Base-by-base conservation (phyloP, 129 eudicot genomes). In the Chrysanthemum makinoi region DNA sequence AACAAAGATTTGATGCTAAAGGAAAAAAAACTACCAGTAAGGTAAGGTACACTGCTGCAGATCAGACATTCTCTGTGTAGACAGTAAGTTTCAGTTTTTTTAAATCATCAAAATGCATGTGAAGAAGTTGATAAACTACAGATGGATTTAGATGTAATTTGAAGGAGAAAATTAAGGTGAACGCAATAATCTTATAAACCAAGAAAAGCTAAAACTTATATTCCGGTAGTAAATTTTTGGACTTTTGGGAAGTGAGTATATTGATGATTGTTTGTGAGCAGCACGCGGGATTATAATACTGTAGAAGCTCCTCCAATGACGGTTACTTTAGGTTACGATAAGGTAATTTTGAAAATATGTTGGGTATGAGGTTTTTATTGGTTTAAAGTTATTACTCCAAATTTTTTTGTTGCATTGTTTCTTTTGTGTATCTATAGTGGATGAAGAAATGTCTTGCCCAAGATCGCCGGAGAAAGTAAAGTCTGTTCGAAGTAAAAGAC, bases 271-370 rank as follows among this genome's bases (percentile, higher is more conserved):
- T 63, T 55, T 59, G 22, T 9, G 12, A 82, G 89, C 85, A 89
- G 98, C 79, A 89, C 98, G 15, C 96, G 91, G 0, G 96, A 92
- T 67, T 92, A 89, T 71, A 89, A 89, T 44, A 91, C 95, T 50
- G 96, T 95, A 0, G 94, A 85, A 26, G 80, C 75, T 50, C 88
- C 88, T 3, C 78, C 84, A 16, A 15, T 78, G 52, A 66, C 75
- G 19, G 82, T 13, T 70, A 66, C 69, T 77, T 33, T 76, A 43
- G 87, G 80, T 55, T 65, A 76, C 53, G 24, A 83, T 65, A 75
- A 83, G 91, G 96, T 86, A 66, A 20, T 22, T 19, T 12, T 20
- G 14, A 9, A 9, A 59, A 59, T 30, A 30, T 30, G 35, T 30
- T 30, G 6, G 0, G 5, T 30, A 26, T 26, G 30, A 26, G 30